A percentile compares a stretch with the other conserved stretches of the same genome.
These are phyloP conservation scores for Thraustotheca clavata DNA, from an alignment of 352 stramenopile species.

Conservation along the genomic window DNA sequence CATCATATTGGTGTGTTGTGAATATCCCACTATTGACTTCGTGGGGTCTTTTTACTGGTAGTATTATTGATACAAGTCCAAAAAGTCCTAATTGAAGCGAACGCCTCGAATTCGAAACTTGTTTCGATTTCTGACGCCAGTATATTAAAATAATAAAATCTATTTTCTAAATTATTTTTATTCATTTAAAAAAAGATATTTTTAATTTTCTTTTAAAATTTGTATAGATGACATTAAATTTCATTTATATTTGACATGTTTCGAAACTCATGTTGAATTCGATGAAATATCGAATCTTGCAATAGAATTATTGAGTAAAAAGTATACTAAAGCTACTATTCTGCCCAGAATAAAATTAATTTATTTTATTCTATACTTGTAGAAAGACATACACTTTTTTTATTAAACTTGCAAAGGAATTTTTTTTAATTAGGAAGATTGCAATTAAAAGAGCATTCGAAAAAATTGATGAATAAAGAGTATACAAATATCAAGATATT, in stretches of 20 bases:
- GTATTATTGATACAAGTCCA: background rate
- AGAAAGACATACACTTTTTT: background rate
- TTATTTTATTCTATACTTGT: no score
- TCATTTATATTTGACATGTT: no score
- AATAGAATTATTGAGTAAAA: no score
- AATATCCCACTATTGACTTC: background rate
- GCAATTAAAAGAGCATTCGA: constrained; percentile 9
- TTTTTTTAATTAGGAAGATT: constrained; percentile 10
- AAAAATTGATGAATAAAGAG: background rate
- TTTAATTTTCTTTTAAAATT: no score
- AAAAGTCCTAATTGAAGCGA: background rate
- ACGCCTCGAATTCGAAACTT: background rate
- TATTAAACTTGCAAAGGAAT: background rate
- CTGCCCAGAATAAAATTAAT: no score
- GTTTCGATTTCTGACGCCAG: background rate
- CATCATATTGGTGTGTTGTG: background rate
- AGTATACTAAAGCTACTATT: no score
- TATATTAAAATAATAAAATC: no score
- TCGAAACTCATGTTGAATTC: no score
- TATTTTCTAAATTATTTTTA: no score
- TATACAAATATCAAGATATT: constrained; percentile 8
- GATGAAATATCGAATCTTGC: no score
- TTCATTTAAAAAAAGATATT: no score
- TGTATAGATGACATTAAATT: no score
- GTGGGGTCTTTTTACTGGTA: background rate